Evolutionary conservation across 257 asterid species (phyloP).

Genomic region (Orobanche coerulescens): DNA sequence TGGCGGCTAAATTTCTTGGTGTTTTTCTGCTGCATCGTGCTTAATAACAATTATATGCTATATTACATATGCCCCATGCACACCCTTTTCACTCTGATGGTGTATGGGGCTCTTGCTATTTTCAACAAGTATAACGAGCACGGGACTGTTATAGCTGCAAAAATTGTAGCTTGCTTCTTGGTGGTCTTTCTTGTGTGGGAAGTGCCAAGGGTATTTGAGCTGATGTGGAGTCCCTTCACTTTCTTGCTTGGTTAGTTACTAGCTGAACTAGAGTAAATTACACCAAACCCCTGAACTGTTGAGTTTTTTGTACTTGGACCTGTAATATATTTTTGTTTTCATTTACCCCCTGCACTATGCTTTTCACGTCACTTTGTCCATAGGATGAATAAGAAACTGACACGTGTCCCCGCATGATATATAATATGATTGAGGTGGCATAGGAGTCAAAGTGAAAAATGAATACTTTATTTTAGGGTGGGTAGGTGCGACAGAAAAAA

Average conservation of each 20-base stretch:
- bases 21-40: constrained; percentile 73
- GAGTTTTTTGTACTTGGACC: too few species aligned
- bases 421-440: too few species aligned
- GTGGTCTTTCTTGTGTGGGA: constrained; percentile 79
- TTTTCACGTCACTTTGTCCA: too few species aligned
- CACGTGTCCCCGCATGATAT: too few species aligned
- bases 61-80: constrained; percentile 95
- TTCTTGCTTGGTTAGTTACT: constrained; percentile 62
- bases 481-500: too few species aligned
- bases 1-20: constrained; percentile 92
- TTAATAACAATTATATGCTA: constrained; percentile 54
- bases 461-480: too few species aligned
- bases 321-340: too few species aligned
- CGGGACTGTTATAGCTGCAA: constrained; percentile 62
- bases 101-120: constrained; percentile 79
- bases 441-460: too few species aligned
- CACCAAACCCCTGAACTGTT: too few species aligned
- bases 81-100: constrained; percentile 89
- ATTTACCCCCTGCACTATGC: too few species aligned
- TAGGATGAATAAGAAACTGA: too few species aligned
- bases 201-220: constrained; percentile 68
- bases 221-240: constrained; percentile 73
- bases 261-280: neutral
- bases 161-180: constrained; percentile 64
- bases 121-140: constrained; percentile 67